Evolutionary conservation across 2,329 filamentous ascomycete genomes (phyloP), one percentile per base, ranked within the genome.

Genomic region (Elsinoe ampelina): DNA sequence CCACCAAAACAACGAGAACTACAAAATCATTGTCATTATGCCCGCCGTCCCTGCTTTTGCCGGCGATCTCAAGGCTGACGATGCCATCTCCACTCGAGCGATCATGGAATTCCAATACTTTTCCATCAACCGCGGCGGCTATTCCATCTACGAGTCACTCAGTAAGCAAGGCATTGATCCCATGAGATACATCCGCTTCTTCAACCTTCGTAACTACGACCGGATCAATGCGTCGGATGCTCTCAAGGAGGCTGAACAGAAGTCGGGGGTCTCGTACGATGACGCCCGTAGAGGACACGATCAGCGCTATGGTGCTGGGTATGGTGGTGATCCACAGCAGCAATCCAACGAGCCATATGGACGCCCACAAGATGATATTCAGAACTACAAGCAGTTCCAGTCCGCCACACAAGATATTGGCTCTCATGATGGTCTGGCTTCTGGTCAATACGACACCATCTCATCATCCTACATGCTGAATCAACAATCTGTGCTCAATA

Each of bases 41-140:
- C 88, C 88, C 0, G 81, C 87, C 1, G 84, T 95, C 0, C 89
- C 88, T 6, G 89, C 83, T 1, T 95, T 95, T 65, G 86, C 89
- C 1, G 89, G 89, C 3, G 87, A 93, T 63, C 75, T 95, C 50
- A 81, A 86, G 64, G 78, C 78, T 0, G 85, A 91, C 54, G 84
- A 81, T 19, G 83, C 85, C 7, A 75, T 92, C 1, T 86, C 86
- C 19, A 93, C 88, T 0, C 78, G 89, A 35, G 89, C 87, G 4
- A 92, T 95, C 65, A 91, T 93, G 86, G 87, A 93, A 67, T 92
- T 86, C 69, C 88, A 93, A 67, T 92, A 93, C 71, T 77, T 82
- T 65, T 86, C 82, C 54, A 93, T 93, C 72, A 86, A 82, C 69
- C 82, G 87, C 35, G 86, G 87, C 32, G 86, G 86, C 2, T 73